Evolutionary conservation across 2,329 filamentous ascomycete species (phyloP).

Genomic region (Trichoderma sp.): DNA sequence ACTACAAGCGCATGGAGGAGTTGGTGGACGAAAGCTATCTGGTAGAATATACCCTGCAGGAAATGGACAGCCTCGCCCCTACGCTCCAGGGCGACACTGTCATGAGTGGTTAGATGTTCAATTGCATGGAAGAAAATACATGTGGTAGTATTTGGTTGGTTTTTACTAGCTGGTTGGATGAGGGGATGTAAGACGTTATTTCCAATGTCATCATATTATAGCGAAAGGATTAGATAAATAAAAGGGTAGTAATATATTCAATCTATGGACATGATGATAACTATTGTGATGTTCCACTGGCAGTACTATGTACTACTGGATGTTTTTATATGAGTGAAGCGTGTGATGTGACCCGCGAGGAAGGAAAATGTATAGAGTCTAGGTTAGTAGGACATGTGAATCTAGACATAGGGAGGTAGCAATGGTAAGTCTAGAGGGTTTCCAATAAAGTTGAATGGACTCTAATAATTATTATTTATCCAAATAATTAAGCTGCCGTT

Average conservation of each 20-base stretch:
- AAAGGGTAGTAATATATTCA: neutral
- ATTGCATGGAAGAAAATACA: neutral
- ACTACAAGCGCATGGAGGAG: slow-evolving; percentile 87
- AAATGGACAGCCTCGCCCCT: slow-evolving; percentile 77
- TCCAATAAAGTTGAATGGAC: rapidly evolving
- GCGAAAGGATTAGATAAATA: neutral
- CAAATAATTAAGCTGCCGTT: neutral
- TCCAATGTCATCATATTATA: neutral
- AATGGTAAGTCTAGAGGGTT: neutral
- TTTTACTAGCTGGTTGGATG: neutral
- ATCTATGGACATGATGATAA: neutral
- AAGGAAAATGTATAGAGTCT: too few relatives aligned
- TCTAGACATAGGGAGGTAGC: too few relatives aligned
- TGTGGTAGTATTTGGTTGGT: neutral
- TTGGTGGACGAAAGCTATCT: slow-evolving; percentile 91
- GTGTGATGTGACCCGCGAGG: neutral
- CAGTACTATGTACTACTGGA: neutral
- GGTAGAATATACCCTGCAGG: slow-evolving; percentile 85
- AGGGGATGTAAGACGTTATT: neutral
- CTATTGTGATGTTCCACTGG: neutral
- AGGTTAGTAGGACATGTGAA: too few relatives aligned
- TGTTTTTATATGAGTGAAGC: neutral
- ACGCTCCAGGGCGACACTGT: slow-evolving; percentile 39
- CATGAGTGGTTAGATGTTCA: slow-evolving; percentile 36
- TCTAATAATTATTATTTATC: neutral